These are phyloP conservation scores for Zizania latifolia DNA, from an alignment of 176 grass and related monocot genomes.

Conservation along the genomic window DNA sequence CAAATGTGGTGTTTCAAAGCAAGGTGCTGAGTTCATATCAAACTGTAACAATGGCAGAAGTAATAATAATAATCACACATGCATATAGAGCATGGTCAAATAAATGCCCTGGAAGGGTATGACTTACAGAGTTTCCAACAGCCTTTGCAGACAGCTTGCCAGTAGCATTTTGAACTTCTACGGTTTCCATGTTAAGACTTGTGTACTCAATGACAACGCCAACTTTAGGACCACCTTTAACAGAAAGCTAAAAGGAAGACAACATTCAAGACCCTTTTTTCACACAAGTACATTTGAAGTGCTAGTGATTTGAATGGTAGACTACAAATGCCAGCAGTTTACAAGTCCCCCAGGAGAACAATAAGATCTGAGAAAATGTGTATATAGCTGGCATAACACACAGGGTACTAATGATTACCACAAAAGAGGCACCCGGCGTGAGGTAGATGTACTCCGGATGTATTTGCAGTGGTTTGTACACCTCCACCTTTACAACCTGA, in stretches of 20 bases:
- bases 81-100: background rate
- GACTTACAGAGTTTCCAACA: conserved; percentile 88
- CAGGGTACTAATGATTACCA: conserved; percentile 57
- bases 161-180: conserved; percentile 54
- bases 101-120: conserved; percentile 2
- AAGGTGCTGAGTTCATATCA: background rate
- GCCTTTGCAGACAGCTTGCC: conserved; percentile 72
- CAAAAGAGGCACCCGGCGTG: conserved; percentile 80
- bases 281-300: conserved; percentile 6
- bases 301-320: background rate
- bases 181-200: conserved; percentile 50
- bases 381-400: background rate
- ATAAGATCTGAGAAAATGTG: background rate
- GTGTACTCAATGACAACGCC: conserved; percentile 66
- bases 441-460: conserved; percentile 92
- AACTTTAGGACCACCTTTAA: conserved; percentile 89
- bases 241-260: conserved; percentile 50
- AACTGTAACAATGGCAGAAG: background rate
- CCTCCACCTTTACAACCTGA: conserved; percentile 87
- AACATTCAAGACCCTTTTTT: conserved; percentile 16
- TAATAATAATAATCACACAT: background rate
- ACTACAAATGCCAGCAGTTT: conserved; percentile 14
- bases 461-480: conserved; percentile 73
- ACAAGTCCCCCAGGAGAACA: background rate
- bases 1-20: conserved; percentile 3